phyloP scores from a whole-genome alignment of 495 filamentous ascomycete species.

The Penicillium coprophilum region DNA sequence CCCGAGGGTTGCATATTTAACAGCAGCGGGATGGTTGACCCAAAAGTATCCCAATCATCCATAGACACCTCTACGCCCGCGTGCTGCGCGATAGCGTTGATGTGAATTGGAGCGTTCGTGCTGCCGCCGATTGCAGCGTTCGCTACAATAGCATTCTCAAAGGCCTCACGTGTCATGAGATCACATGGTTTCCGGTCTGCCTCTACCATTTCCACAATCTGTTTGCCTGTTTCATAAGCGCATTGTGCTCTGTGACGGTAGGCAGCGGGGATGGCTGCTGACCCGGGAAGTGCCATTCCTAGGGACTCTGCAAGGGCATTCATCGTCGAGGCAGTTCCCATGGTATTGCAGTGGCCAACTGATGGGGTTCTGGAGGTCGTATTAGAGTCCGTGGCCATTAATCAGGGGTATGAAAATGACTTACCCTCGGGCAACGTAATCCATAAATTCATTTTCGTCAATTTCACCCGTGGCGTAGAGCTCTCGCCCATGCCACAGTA shows the following conservation, averaged over 20 bases:
- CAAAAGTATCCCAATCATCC: conserved; percentile 55
- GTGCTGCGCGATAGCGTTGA: conserved; percentile 56
- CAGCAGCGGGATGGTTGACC: conserved; percentile 50
- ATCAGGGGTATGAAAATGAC: conserved; percentile 1
- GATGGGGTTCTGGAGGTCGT: conserved; percentile 41
- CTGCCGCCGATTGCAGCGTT: conserved; percentile 57
- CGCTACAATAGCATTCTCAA: conserved; percentile 55
- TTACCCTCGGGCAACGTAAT: conserved; percentile 50
- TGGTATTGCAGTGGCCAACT: conserved; percentile 56
- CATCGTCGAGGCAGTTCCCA: conserved; percentile 61
- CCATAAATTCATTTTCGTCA: conserved; percentile 46
- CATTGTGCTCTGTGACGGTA: conserved; percentile 54
- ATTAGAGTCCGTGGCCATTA: conserved; percentile 10
- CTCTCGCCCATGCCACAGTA: conserved; percentile 54
- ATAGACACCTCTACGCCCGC: conserved; percentile 50
- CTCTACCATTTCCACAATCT: conserved; percentile 56
- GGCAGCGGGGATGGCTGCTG: conserved; percentile 53
- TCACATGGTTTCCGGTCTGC: conserved; percentile 55
- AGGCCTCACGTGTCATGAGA: conserved; percentile 54
- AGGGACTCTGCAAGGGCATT: conserved; percentile 56
- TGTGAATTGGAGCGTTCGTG: conserved; percentile 57
- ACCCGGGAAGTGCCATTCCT: conserved; percentile 57
- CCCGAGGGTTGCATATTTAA: conserved; percentile 57
- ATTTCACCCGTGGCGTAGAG: conserved; percentile 54
- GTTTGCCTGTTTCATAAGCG: conserved; percentile 53